A percentile compares a stretch with the other conserved stretches of the same genome.
These are phyloP conservation scores for Aquilaria agallochum DNA, from an alignment of 441 rosid species.

Conservation along the genomic window DNA sequence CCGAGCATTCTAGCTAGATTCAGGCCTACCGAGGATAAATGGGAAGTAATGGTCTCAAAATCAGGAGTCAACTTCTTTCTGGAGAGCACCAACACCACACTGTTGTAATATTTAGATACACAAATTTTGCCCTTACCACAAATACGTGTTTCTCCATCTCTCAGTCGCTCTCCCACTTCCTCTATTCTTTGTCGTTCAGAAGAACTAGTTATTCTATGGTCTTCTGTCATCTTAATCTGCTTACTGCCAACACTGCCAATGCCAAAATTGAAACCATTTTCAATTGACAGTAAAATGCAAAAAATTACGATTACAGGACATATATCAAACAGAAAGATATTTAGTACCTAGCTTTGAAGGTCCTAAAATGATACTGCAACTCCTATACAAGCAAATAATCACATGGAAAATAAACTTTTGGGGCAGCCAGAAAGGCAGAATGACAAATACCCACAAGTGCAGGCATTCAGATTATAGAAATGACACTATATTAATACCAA, in stretches of 20 bases:
- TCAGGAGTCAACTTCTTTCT: not conserved
- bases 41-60: constrained; percentile 2
- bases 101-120: constrained; percentile 3
- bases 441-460: not conserved
- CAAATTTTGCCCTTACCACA: constrained; percentile 44
- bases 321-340: not conserved
- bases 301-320: not conserved
- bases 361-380: constrained; percentile 7
- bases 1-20: constrained; percentile 98
- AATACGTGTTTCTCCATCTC: constrained; percentile 78
- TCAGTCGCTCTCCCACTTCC: constrained; percentile 72
- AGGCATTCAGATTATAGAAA: not conserved
- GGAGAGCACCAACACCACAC: not conserved
- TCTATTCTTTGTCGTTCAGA: constrained; percentile 70
- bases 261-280: constrained; percentile 21
- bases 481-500: not conserved
- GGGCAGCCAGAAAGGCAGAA: not conserved
- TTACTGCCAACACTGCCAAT: constrained; percentile 66
- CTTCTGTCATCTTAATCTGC: constrained; percentile 85
- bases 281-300: constrained; percentile 13
- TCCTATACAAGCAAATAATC: not conserved
- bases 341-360: too few relatives aligned
- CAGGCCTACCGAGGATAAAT: constrained; percentile 45
- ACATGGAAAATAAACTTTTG: not conserved
- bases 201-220: constrained; percentile 72